Percentiles rank a stretch among this genome's conserved stretches.
Evolutionary conservation across 129 eudicot species (phyloP).

Genomic region (Rutidosis leptorrhynchoides): DNA sequence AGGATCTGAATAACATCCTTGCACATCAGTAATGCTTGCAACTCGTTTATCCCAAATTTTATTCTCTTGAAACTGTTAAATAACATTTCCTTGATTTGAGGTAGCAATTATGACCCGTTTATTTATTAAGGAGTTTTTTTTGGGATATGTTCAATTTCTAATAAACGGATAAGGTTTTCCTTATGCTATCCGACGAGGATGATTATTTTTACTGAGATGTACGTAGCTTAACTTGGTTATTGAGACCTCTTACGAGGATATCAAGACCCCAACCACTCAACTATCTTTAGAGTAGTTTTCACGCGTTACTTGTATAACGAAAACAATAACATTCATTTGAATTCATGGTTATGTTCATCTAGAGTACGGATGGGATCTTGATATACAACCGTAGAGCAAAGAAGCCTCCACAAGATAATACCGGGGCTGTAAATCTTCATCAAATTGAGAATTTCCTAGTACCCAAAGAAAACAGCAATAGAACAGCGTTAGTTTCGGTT

Average conservation of each 20-base stretch:
- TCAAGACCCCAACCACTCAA: too few relatives aligned
- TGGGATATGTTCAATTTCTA: not conserved
- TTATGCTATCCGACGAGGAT: too few relatives aligned
- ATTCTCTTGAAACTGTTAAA: not conserved
- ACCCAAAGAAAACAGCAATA: slow-evolving; percentile 17
- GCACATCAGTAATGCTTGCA: too few relatives aligned
- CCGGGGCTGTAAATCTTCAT: slow-evolving; percentile 36
- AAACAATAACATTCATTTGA: not conserved
- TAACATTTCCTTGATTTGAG: not conserved
- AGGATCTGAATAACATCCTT: too few relatives aligned
- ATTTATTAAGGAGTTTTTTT: not conserved
- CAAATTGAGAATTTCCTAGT: slow-evolving; percentile 29
- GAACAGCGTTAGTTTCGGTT: slow-evolving; percentile 10
- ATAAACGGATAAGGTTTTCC: too few relatives aligned
- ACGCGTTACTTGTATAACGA: not conserved
- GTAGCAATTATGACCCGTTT: not conserved
- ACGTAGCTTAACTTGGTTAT: too few relatives aligned
- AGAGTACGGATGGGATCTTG: slow-evolving; percentile 49
- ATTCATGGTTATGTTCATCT: slow-evolving; percentile 5
- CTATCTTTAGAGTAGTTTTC: too few relatives aligned
- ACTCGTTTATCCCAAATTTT: not conserved
- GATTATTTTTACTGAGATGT: too few relatives aligned
- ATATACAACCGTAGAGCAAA: slow-evolving; percentile 46
- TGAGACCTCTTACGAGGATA: too few relatives aligned
- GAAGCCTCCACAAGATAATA: slow-evolving; percentile 41